Evolutionary conservation across 163 green algal genomes (phyloP).

Genomic region (Volvox carteri): DNA sequence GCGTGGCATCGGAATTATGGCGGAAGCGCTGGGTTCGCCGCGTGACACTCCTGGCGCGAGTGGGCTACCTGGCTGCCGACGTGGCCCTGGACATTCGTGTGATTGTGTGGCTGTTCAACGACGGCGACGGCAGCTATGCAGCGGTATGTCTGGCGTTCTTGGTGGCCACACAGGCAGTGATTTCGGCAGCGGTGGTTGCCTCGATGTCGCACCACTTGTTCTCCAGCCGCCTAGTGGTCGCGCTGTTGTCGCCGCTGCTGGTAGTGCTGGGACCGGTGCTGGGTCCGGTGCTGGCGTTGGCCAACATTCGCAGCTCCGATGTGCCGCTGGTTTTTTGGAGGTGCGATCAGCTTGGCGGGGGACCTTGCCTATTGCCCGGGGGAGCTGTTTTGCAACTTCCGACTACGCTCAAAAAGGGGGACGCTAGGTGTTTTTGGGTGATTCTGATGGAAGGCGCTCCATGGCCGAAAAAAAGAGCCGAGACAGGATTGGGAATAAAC

Average conservation of each 20-base stretch:
- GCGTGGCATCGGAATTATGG: not conserved
- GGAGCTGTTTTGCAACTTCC: too few species aligned
- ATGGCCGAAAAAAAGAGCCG: too few species aligned
- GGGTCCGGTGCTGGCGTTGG: conserved; percentile 57
- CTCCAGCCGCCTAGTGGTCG: not conserved
- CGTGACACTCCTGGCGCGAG: conserved; percentile 37
- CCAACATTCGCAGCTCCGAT: conserved; percentile 58
- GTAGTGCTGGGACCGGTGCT: conserved; percentile 58
- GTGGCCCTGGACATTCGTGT: conserved; percentile 57
- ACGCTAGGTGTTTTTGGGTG: too few species aligned
- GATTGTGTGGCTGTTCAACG: conserved; percentile 49
- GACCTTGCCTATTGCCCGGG: too few species aligned
- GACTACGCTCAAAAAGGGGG: too few species aligned
- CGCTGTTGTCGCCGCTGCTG: conserved; percentile 34
- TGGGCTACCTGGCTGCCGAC: conserved; percentile 53
- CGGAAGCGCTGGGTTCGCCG: conserved; percentile 42
- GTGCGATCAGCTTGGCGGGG: too few species aligned
- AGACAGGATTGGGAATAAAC: too few species aligned
- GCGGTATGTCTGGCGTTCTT: conserved; percentile 62
- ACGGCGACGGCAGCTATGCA: conserved; percentile 15
- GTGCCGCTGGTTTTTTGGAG: conserved; percentile 64
- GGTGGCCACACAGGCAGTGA: conserved; percentile 36
- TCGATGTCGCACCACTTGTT: conserved; percentile 50
- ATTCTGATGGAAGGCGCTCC: too few species aligned
- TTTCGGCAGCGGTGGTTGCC: conserved; percentile 40